phyloP scores from a whole-genome alignment of 139 green algal genomes.

The Chlamydomonas schloesseri region DNA sequence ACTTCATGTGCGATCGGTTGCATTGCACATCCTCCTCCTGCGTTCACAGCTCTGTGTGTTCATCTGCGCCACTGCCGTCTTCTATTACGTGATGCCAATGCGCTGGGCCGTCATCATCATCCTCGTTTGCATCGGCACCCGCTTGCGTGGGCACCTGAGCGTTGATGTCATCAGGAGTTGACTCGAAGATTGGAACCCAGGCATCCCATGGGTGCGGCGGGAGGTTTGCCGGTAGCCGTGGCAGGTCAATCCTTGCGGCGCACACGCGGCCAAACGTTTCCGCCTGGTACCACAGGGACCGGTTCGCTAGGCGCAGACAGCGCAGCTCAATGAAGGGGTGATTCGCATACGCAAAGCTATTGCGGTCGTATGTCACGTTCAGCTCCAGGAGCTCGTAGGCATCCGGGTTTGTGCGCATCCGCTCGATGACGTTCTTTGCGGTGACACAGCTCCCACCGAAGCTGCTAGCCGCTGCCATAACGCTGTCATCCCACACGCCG shows the following conservation, averaged over 20 bases:
- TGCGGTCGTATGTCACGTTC: conserved; percentile 42
- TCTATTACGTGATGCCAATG: too few relatives aligned
- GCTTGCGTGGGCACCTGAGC: too few relatives aligned
- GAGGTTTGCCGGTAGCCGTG: background rate
- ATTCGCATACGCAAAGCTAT: background rate
- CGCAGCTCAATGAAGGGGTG: background rate
- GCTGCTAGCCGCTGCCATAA: background rate
- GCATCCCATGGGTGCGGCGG: conserved; percentile 44
- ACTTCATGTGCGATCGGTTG: too few relatives aligned
- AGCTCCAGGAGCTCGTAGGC: conserved; percentile 42
- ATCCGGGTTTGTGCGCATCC: background rate
- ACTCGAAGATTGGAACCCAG: background rate
- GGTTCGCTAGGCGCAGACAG: conserved; percentile 39
- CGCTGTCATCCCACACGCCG: conserved; percentile 80
- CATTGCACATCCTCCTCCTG: too few relatives aligned
- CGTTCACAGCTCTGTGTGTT: too few relatives aligned
- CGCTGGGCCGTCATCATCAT: too few relatives aligned
- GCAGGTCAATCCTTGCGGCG: conserved; percentile 3
- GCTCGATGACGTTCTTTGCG: background rate
- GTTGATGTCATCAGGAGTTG: too few relatives aligned
- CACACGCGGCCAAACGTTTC: conserved; percentile 46
- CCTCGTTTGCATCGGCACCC: too few relatives aligned
- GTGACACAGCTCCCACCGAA: conserved; percentile 42
- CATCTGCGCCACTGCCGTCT: too few relatives aligned
- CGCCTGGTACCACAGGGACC: conserved; percentile 1